phyloP scores from a whole-genome alignment of 2,329 filamentous ascomycete genomes.

The Cytospora piceae region DNA sequence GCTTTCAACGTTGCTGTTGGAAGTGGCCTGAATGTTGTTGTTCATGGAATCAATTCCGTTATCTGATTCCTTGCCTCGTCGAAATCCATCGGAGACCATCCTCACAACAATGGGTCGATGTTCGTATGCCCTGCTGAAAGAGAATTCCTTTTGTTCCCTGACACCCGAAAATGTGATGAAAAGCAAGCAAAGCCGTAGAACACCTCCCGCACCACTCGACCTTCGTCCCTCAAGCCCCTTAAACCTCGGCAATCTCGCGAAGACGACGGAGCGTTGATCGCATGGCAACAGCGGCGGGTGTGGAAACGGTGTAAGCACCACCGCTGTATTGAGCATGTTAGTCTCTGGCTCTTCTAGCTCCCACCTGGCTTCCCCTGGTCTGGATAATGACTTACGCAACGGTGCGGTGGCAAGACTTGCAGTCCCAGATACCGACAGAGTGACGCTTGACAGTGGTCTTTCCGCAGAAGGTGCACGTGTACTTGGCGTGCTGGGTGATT shows the following conservation, averaged over 20 bases:
- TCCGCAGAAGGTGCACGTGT: constrained; percentile 98
- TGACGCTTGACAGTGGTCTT: constrained; percentile 93
- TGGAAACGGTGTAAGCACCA: constrained; percentile 43
- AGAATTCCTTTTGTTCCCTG: constrained; percentile 31
- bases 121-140: constrained; percentile 28
- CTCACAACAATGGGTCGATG: constrained; percentile 29
- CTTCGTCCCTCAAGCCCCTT: constrained; percentile 47
- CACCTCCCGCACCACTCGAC: constrained; percentile 29
- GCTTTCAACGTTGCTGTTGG: background rate
- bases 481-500: constrained; percentile 97
- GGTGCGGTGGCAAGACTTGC: constrained; percentile 57
- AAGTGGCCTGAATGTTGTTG: constrained; percentile 16
- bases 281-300: constrained; percentile 90
- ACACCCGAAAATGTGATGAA: constrained; percentile 32
- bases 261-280: constrained; percentile 96
- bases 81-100: constrained; percentile 38
- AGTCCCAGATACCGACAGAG: constrained; percentile 95
- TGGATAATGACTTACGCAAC: constrained; percentile 78
- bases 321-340: constrained; percentile 24
- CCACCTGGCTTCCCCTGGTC: background rate
- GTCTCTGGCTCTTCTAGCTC: background rate
- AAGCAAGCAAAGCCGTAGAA: constrained; percentile 32
- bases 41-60: constrained; percentile 30
- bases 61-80: constrained; percentile 30
- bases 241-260: constrained; percentile 96